Percentiles rank a stretch among this genome's conserved stretches.
These are phyloP conservation scores for Fusarium cyanostomum DNA, from an alignment of 2,329 filamentous ascomycete genomes.

Conservation along the genomic window DNA sequence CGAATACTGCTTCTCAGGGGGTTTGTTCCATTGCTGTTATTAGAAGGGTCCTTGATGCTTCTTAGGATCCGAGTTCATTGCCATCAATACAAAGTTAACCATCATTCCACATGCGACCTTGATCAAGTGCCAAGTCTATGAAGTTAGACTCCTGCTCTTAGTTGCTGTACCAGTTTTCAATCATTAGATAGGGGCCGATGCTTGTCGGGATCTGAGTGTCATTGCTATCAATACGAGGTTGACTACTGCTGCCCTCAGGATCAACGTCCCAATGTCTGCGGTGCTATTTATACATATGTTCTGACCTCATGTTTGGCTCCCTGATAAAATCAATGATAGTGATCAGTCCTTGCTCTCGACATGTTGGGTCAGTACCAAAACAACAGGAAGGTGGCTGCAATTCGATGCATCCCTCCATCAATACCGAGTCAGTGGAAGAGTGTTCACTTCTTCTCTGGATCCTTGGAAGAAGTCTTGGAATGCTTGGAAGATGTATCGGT, in stretches of 20 bases:
- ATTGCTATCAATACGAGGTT: not conserved
- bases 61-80: slow-evolving; percentile 17
- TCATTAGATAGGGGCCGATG: not conserved
- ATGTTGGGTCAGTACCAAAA: not conserved
- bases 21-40: slow-evolving; percentile 10
- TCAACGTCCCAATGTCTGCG: not conserved
- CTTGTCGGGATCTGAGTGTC: not conserved
- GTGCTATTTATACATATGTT: not conserved
- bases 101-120: slow-evolving; percentile 1
- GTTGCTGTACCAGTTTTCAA: not conserved
- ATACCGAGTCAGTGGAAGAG: not conserved
- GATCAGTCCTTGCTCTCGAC: not conserved
- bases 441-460: not conserved
- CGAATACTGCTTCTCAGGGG: slow-evolving; percentile 24
- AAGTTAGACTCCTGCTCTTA: not conserved
- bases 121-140: not conserved
- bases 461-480: not conserved
- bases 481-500: not conserved
- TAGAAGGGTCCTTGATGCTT: slow-evolving; percentile 4
- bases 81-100: slow-evolving; percentile 27
- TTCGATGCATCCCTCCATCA: not conserved
- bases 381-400: not conserved
- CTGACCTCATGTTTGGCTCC: not conserved
- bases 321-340: not conserved
- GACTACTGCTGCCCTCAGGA: not conserved